A percentile compares a stretch with the other conserved stretches of the same genome.
Evolutionary conservation across 768 basidiomycete genomes (phyloP).

Genomic region (Dictyophora rubrovolvata): DNA sequence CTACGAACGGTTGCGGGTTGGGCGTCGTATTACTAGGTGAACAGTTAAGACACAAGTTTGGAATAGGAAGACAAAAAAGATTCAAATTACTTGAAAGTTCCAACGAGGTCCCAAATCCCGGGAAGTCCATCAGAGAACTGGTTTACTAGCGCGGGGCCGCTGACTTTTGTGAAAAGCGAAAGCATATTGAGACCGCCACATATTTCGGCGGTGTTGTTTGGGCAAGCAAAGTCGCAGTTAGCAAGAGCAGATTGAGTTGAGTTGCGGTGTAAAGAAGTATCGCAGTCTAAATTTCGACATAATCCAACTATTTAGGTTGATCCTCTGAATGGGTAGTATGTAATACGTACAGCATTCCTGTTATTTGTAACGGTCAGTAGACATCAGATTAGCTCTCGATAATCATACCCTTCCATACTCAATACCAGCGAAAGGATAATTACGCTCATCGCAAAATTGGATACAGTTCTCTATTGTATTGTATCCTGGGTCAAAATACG

Average conservation of each 20-base stretch:
- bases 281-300: slow-evolving; percentile 35
- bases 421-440: slow-evolving; percentile 26
- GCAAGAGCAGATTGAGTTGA: slow-evolving; percentile 33
- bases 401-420: slow-evolving; percentile 44
- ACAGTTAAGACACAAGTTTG: not conserved
- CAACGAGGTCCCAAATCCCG: slow-evolving; percentile 2
- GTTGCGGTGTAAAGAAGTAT: slow-evolving; percentile 31
- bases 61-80: not conserved
- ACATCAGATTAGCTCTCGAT: not conserved
- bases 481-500: slow-evolving; percentile 32
- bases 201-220: slow-evolving; percentile 48
- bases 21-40: not conserved
- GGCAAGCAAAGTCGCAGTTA: slow-evolving; percentile 59
- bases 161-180: slow-evolving; percentile 38
- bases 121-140: not conserved
- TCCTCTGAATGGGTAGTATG: too few species aligned
- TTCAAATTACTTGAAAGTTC: slow-evolving; percentile 1
- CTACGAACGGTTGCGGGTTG: slow-evolving; percentile 1
- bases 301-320: slow-evolving; percentile 10
- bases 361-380: not conserved
- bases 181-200: slow-evolving; percentile 66
- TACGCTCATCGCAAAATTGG: slow-evolving; percentile 31
- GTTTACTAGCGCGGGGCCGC: not conserved
- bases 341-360: slow-evolving; percentile 6
- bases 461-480: slow-evolving; percentile 57